Evolutionary conservation across 2,329 filamentous ascomycete genomes (phyloP).

Genomic region (Curvularia lunata): DNA sequence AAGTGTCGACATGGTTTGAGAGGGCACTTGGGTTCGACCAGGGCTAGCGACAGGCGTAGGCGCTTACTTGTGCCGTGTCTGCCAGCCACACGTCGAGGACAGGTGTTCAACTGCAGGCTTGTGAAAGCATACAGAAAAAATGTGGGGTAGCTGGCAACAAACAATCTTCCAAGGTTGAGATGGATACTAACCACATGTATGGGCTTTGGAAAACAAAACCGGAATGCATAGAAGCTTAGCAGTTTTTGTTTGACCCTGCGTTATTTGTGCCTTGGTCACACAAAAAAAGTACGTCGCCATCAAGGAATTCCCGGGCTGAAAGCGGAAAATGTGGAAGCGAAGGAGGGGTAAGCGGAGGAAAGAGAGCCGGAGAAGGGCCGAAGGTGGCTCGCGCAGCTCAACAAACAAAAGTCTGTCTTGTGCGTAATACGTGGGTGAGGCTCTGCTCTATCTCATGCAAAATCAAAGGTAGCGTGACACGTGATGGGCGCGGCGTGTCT

Average conservation of each 20-base stretch:
- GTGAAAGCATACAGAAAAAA: constrained; percentile 12
- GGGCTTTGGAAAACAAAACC: constrained; percentile 5
- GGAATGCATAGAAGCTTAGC: constrained; percentile 7
- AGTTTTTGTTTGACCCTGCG: constrained; percentile 7
- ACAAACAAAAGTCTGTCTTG: constrained; percentile 14
- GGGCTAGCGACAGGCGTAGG: constrained; percentile 15
- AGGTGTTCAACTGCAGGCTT: constrained; percentile 15
- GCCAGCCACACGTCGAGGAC: constrained; percentile 12
- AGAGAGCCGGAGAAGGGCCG: constrained; percentile 18
- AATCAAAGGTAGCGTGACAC: constrained; percentile 6
- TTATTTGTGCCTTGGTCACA: neutral
- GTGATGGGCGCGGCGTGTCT: constrained; percentile 8
- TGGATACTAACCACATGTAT: constrained; percentile 4
- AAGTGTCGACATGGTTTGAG: constrained; percentile 3
- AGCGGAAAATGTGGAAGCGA: constrained; percentile 12
- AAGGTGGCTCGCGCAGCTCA: constrained; percentile 18
- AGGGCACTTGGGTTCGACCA: constrained; percentile 5
- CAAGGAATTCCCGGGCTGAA: constrained; percentile 14
- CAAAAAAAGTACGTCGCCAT: constrained; percentile 1
- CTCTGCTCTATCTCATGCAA: constrained; percentile 13
- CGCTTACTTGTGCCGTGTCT: constrained; percentile 13
- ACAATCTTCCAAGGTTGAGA: neutral
- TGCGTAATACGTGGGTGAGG: constrained; percentile 12
- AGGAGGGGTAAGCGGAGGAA: constrained; percentile 20
- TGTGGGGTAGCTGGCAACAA: constrained; percentile 10